These are phyloP conservation scores for Thamnidium elegans DNA, from an alignment of 192 early-diverging fungal genomes.

Conservation along the genomic window DNA sequence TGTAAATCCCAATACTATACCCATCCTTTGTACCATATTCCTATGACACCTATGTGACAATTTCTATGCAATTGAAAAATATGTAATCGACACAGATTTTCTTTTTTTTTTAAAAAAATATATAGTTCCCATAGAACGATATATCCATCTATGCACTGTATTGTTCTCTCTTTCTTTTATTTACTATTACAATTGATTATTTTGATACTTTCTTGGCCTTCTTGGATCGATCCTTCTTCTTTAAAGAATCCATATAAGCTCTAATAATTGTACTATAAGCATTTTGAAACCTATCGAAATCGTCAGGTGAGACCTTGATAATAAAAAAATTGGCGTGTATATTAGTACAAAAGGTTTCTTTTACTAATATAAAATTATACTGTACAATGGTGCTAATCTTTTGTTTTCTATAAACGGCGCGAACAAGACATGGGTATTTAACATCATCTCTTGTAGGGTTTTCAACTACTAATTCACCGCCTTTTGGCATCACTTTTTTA, in stretches of 20 bases:
- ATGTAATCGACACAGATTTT: too few species aligned
- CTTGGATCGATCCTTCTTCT: constrained; percentile 35
- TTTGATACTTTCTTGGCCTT: constrained; percentile 23
- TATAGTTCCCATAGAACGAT: too few species aligned
- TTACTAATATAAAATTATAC: not conserved
- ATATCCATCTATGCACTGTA: too few species aligned
- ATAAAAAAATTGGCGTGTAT: not conserved
- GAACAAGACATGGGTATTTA: constrained; percentile 24
- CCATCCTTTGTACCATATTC: too few species aligned
- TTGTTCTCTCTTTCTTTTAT: too few species aligned
- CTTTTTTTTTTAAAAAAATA: too few species aligned
- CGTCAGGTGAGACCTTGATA: constrained; percentile 27
- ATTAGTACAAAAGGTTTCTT: not conserved
- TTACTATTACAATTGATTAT: not conserved
- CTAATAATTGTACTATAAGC: constrained; percentile 35
- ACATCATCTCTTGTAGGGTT: constrained; percentile 5
- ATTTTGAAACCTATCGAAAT: constrained; percentile 30
- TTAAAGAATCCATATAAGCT: constrained; percentile 39
- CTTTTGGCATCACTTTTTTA: constrained; percentile 26
- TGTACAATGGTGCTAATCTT: constrained; percentile 36
- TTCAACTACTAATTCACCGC: constrained; percentile 11
- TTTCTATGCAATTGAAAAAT: too few species aligned
- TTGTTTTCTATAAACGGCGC: constrained; percentile 26
- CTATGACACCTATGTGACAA: too few species aligned
- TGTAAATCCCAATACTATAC: too few species aligned